Evolutionary conservation across 2,329 filamentous ascomycete species (phyloP).

Genomic region (Triangularia verruculosa): DNA sequence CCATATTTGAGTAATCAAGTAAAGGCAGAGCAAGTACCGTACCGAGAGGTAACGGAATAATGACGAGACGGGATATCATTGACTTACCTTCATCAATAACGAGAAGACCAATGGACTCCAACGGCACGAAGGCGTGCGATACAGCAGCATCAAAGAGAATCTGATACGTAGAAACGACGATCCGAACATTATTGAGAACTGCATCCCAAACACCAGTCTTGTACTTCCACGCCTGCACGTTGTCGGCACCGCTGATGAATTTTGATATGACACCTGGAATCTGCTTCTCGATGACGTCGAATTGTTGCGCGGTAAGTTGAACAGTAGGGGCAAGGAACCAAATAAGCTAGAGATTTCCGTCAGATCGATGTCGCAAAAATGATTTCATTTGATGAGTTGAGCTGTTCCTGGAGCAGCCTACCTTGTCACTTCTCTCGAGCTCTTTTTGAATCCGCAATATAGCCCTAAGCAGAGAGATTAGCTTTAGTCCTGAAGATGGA

Average conservation of each 20-base stretch:
- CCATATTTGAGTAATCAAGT: background rate
- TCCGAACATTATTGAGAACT: conserved; percentile 59
- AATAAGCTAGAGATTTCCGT: conserved; percentile 44
- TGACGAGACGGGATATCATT: conserved; percentile 24
- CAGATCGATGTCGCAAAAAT: conserved; percentile 19
- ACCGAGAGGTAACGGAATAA: too few species aligned
- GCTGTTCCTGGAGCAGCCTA: conserved; percentile 31
- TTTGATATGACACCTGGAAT: conserved; percentile 58
- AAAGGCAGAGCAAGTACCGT: background rate
- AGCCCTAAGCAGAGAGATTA: conserved; percentile 45
- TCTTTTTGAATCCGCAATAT: conserved; percentile 65
- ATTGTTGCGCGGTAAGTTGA: conserved; percentile 64
- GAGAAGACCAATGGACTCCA: conserved; percentile 63
- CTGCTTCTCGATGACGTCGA: conserved; percentile 55
- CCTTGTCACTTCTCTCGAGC: conserved; percentile 58
- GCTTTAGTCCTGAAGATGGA: background rate
- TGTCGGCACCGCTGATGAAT: conserved; percentile 64
- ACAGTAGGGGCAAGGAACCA: conserved; percentile 76
- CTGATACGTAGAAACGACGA: conserved; percentile 77
- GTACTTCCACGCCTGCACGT: conserved; percentile 70
- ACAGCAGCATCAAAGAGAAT: conserved; percentile 75
- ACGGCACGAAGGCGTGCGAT: conserved; percentile 67
- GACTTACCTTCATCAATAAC: conserved; percentile 76
- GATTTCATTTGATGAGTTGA: conserved; percentile 3
- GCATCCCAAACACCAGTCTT: conserved; percentile 61